Base-by-base conservation (phyloP, 2,329 filamentous ascomycete genomes). In the Aspergillus fructus region DNA sequence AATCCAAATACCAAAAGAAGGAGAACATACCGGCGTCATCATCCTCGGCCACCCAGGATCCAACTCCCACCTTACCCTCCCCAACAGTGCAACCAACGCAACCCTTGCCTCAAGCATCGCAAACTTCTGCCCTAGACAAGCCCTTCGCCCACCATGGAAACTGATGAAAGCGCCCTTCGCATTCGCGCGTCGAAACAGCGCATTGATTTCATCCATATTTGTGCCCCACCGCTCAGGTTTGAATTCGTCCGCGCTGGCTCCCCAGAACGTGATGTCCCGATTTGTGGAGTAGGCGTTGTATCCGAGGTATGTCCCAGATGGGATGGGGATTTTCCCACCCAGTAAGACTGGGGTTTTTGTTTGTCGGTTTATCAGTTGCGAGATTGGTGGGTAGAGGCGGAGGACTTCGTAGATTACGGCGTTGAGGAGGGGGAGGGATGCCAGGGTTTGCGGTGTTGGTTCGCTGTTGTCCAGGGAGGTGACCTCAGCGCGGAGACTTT, bases 351-450 rank as follows among this genome's bases (percentile, higher is more conserved):
- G 68, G 0, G 73, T 63, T 3, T 63, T 59, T 0, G 67, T 70
- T 15, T 68, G 71, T 21, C 77, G 71, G 56, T 80, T 81, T 60
- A 80, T 75, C 49, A 81, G 68, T 55, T 80, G 77, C 0, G 71
- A 73, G 55, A 81, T 75, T 8, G 79, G 78, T 0, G 78, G 79
- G 53, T 74, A 77, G 56, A 81, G 69, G 3, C 78, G 74, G 12
- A 80, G 68, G 33, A 66, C 66, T 55, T 81, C 78, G 61, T 76
- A 76, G 39, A 80, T 66, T 42, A 75, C 67, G 0, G 78, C 66
- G 4, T 72, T 77, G 19, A 80, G 66, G 17, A 71, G 68, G 0
- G 78, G 76, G 47, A 78, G 65, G 1, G 13, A 13, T 2, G 15
- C 15, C 3, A 49, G 17, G 11, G n/a, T 24, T 24, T 39, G 15